Evolutionary conservation across 352 stramenopile species (phyloP), one percentile per base, ranked within the genome.

Genomic region (Pythium myriotylum): DNA sequence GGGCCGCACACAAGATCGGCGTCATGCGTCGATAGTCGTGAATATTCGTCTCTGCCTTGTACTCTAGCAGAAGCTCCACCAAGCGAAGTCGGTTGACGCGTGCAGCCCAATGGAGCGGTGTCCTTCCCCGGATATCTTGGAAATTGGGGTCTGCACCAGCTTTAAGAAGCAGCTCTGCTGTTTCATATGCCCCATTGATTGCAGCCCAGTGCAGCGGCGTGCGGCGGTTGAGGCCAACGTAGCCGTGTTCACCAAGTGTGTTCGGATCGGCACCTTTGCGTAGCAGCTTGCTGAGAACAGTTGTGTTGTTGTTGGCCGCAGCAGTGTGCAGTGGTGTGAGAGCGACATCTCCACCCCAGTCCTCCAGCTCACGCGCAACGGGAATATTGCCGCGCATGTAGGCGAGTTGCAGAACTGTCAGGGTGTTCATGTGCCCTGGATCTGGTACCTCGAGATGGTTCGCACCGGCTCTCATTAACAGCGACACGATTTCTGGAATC

Each of bases 161-260:
- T 29, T 84, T 59, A 12, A 91, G 64, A 29, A 93, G 61, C 53
- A 83, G 42, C 13, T 67, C 62, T 1, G 79, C 81, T 3, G 78
- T 67, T 17, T 79, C 58, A 2, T 71, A 45, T 2, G 73, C 52
- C 8, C 84, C 84, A 26, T 70, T 87, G 24, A 91, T 87, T 1
- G 80, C 79, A 27, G 70, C 81, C 81, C 81, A 91, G 46, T 93
- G 84, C 27, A 93, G 59, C 26, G 84, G 81, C 6, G 84, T 93
- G 17, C 80, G 79, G 19, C 78, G 80, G 58, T 89, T 72, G 52
- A 92, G 68, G 6, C 83, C 83, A 6, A 65, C 68, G 62, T 92
- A 91, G 2, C 79, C 82, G 14, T 87, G 77, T 32, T 93, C 84
- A 4, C 84, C 84, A 14, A 90, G 57, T 39, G 75, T 86, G 50